A percentile compares a stretch with the other conserved stretches of the same genome.
phyloP scores from a whole-genome alignment of 163 green algal species.

The Chloromonas sp. region DNA sequence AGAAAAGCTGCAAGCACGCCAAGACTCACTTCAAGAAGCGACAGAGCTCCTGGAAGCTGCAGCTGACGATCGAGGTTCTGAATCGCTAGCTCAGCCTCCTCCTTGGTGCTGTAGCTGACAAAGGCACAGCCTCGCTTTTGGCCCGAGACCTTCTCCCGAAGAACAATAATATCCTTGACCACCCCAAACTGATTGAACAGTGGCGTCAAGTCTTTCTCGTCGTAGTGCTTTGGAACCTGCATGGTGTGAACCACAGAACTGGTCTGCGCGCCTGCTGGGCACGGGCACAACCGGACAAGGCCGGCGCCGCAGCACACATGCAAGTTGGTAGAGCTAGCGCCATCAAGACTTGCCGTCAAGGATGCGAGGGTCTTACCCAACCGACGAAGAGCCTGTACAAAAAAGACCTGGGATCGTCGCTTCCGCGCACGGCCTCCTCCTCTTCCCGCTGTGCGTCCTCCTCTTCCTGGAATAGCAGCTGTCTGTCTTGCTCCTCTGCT shows the following conservation, averaged over 20 bases:
- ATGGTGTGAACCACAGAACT: no score
- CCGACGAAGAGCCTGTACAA: not conserved
- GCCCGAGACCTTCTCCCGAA: slow-evolving; percentile 27
- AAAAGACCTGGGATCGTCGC: not conserved
- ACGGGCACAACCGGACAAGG: no score
- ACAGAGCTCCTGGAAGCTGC: slow-evolving; percentile 32
- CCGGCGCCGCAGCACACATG: not conserved
- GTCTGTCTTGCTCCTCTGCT: no score
- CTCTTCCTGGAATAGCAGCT: no score
- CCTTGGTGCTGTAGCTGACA: slow-evolving; percentile 25
- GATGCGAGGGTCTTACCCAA: not conserved
- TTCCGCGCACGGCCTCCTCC: not conserved
- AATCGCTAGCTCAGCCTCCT: slow-evolving; percentile 42
- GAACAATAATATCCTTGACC: slow-evolving; percentile 31
- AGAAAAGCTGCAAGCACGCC: no score
- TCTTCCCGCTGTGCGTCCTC: not conserved
- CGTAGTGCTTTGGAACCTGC: slow-evolving; percentile 32
- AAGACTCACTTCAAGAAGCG: slow-evolving; percentile 31
- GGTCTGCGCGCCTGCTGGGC: no score
- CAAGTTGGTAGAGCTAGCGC: no score
- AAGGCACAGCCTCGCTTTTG: slow-evolving; percentile 44
- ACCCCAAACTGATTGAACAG: slow-evolving; percentile 29
- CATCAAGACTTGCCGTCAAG: no score
- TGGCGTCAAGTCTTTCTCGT: slow-evolving; percentile 29
- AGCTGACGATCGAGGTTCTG: slow-evolving; percentile 29